Evolutionary conservation across 257 asterid genomes (phyloP), one percentile per base, ranked within the genome.

Genomic region (Coffea canephora): DNA sequence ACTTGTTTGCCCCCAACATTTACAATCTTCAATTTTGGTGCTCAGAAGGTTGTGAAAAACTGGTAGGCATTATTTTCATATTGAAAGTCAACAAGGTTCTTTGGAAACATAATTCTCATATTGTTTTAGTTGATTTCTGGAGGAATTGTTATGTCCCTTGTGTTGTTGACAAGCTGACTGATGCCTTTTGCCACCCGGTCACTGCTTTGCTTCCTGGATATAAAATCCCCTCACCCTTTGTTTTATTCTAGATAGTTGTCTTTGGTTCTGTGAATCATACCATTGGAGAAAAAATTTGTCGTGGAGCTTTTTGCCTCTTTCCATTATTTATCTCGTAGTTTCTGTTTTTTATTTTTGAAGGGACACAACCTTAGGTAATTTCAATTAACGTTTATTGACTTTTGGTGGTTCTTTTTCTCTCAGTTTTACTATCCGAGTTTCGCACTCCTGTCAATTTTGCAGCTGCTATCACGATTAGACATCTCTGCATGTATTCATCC

Each of bases 1-100:
- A 86, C 91, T 71, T 88, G 92, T 87, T 68, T 93, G 84, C 98
- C 96, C 1, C 80, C 93, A 65, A 88, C 98, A 23, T 93, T 93
- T 76, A 93, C 97, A 48, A 93, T 90, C 82, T 93, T 88, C 86
- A 91, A 88, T 78, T 93, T 93, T 75, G 98, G 98, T 46, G 66
- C 78, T 41, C 97, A 93, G 82, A 93, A 93, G 80, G 92, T 80
- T 80, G 98, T 93, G 50, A 83, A 88, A 88, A 83, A 87, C 71
- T 87, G 90, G 90, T 87, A 61, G 79, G 85, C 74, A 50, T 66
- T 14, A 27, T 41, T 34, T 25, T 65, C 8, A 12, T 9, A 7
- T 27, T 27, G 41, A 64, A 27, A 65, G 41, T 65, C 12, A 27
- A 27, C 2, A 27, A 65, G 52, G 69, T 10, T 1, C 10, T 57